These are phyloP conservation scores for Colletotrichum tropicale DNA, from an alignment of 2,329 filamentous ascomycete species.

Conservation along the genomic window DNA sequence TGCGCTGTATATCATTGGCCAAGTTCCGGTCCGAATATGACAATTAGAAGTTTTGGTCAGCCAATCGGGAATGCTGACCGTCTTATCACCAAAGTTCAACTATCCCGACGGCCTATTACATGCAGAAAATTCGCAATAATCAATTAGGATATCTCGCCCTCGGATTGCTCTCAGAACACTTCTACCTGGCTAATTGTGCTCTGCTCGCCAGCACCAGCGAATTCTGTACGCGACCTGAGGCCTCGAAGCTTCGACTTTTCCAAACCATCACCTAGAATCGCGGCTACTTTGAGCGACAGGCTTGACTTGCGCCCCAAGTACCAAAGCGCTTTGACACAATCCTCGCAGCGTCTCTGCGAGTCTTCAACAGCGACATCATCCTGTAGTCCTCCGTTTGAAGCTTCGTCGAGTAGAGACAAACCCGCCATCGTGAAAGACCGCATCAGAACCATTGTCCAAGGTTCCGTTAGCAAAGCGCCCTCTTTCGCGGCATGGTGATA, in stretches of 20 bases:
- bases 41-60: fast-evolving
- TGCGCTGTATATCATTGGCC: neutral
- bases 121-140: neutral
- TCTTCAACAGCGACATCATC: neutral
- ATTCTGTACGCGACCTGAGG: neutral
- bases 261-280: slow-evolving; percentile 72
- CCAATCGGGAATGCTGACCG: neutral
- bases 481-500: slow-evolving; percentile 60
- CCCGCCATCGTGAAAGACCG: slow-evolving; percentile 55
- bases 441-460: slow-evolving; percentile 62
- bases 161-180: neutral
- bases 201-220: neutral
- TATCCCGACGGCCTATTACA: neutral
- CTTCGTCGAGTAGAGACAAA: slow-evolving; percentile 38
- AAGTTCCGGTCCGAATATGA: neutral
- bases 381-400: neutral
- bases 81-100: fast-evolving
- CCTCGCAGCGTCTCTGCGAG: slow-evolving; percentile 38
- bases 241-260: slow-evolving; percentile 63
- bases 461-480: slow-evolving; percentile 62
- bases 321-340: slow-evolving; percentile 58
- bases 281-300: neutral
- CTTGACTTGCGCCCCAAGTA: slow-evolving; percentile 53
- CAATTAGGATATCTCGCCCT: neutral
- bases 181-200: neutral